Conservation (phyloP, 306 rosid genomes). For the Cicer cuneatum region DNA sequence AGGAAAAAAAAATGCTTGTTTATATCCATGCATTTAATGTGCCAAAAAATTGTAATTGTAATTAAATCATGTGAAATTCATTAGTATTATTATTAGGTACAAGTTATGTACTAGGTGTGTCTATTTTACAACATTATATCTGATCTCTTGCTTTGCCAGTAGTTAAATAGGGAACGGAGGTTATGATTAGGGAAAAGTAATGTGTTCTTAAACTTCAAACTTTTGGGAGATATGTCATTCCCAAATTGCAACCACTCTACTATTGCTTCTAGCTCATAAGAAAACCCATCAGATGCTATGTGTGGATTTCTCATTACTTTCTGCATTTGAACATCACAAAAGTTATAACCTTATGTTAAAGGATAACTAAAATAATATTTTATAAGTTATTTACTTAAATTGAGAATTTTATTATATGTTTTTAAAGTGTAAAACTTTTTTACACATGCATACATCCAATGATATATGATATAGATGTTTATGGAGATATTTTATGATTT, state of each 20-base stretch:
- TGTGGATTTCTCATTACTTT: slow-evolving; percentile 83
- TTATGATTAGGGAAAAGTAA: slow-evolving; percentile 65
- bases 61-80: neutral
- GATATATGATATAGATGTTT: no score
- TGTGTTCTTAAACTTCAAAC: slow-evolving; percentile 57
- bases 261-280: slow-evolving; percentile 79
- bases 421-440: no score
- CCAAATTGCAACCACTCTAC: slow-evolving; percentile 68
- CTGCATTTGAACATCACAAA: slow-evolving; percentile 50
- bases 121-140: slow-evolving; percentile 8
- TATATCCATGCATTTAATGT: neutral
- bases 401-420: no score
- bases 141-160: slow-evolving; percentile 58
- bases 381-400: no score
- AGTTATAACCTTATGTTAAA: neutral
- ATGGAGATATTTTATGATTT: no score
- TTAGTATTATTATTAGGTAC: neutral
- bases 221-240: slow-evolving; percentile 71
- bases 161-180: slow-evolving; percentile 63
- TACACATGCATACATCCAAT: no score
- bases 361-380: neutral
- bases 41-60: neutral
- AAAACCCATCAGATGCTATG: slow-evolving; percentile 82
- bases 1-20: no score
- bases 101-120: neutral